A percentile compares a stretch with the other conserved stretches of the same genome.
phyloP scores from a whole-genome alignment of 1,284 basidiomycete species.

The Tilletia walkeri region DNA sequence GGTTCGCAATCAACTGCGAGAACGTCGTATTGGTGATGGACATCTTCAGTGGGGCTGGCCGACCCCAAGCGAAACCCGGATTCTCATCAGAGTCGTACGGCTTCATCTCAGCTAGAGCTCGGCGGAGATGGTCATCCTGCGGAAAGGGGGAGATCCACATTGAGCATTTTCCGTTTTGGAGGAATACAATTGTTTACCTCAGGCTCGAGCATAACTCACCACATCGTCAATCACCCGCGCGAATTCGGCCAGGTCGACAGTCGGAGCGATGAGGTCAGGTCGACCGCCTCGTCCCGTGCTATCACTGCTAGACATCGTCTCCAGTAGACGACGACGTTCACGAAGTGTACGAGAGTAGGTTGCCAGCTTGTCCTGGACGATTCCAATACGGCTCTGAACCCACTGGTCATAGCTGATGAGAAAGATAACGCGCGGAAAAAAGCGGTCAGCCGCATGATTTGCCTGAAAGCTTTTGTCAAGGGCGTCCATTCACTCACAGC shows the following conservation, averaged over 20 bases:
- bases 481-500: neutral
- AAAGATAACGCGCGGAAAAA: no score
- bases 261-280: slow-evolving; percentile 19
- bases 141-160: no score
- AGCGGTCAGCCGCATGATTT: no score
- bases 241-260: slow-evolving; percentile 22
- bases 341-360: slow-evolving; percentile 4
- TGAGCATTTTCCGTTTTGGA: neutral
- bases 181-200: neutral
- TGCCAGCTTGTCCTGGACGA: slow-evolving; percentile 22
- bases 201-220: neutral
- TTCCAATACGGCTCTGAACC: slow-evolving; percentile 18
- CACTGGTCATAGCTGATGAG: slow-evolving; percentile 20
- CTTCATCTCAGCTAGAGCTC: slow-evolving; percentile 2
- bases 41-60: neutral
- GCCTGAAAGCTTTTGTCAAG: no score
- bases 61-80: neutral
- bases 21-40: neutral
- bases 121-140: neutral
- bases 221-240: slow-evolving; percentile 6
- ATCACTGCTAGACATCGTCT: no score
- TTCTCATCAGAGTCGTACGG: slow-evolving; percentile 1
- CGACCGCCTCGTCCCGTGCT: no score
- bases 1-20: neutral
- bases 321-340: no score